Percentiles rank a stretch among this genome's conserved stretches.
phyloP scores from a whole-genome alignment of 257 asterid genomes.

The Osmanthus fragrans region DNA sequence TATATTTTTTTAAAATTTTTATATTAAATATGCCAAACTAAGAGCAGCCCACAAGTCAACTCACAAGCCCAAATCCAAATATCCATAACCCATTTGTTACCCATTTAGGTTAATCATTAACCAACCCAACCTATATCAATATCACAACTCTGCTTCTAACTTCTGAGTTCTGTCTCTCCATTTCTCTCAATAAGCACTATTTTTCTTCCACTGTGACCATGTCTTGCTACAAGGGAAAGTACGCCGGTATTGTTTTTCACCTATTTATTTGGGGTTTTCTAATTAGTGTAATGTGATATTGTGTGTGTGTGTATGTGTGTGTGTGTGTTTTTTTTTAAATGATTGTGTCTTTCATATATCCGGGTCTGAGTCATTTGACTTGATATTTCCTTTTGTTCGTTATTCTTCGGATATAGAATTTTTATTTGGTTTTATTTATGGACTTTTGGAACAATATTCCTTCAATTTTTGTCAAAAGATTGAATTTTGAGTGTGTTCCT shows the following conservation, averaged over 20 bases:
- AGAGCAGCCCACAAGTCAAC: too few species aligned
- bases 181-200: background rate
- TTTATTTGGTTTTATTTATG: background rate
- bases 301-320: too few species aligned
- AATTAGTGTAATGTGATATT: background rate
- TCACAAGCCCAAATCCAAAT: too few species aligned
- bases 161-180: background rate
- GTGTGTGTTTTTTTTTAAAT: constrained; percentile 8
- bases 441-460: background rate
- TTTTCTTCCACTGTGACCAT: constrained; percentile 28
- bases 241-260: constrained; percentile 48
- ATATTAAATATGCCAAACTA: too few species aligned
- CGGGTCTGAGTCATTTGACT: background rate
- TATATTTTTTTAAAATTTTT: too few species aligned
- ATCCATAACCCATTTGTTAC: too few species aligned
- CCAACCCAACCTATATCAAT: too few species aligned
- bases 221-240: constrained; percentile 83
- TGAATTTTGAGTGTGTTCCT: background rate
- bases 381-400: background rate
- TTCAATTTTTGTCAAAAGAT: background rate
- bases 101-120: too few species aligned
- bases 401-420: constrained; percentile 21
- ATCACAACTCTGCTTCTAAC: too few species aligned
- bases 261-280: background rate
- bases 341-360: background rate